Base-by-base conservation (phyloP, 495 filamentous ascomycete species). In the Amphirosellinia nigrospora region DNA sequence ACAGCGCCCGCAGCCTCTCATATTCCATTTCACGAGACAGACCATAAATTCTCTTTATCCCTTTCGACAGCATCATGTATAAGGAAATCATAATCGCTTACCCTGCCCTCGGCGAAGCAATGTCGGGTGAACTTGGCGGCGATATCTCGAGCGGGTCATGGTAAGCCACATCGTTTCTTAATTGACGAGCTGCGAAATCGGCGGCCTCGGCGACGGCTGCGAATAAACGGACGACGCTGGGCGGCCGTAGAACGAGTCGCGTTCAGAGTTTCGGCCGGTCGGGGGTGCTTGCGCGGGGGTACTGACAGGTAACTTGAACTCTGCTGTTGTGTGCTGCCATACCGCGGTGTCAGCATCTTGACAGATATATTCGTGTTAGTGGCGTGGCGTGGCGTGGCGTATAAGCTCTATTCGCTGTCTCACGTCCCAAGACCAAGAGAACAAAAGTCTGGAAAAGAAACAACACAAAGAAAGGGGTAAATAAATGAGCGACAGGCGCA, bases 111-210 rank as follows among this genome's bases (percentile, higher is more conserved):
- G 71, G 71, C 26, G 73, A 74, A 21, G 71, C 72, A 23, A 75
- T 74, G 74, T 84, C 83, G 43, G 83, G 82, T 50, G 83, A 85
- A 78, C 83, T 85, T 11, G 83, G 83, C 58, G 83, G 83, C 41
- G 82, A 84, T 76, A 85, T 80, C 26, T 81, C 81, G 70, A 70
- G 77, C 61, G 72, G 73, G 39, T 77, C 77, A 70, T 77, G 74
- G 52, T 77, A 75, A 60, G 78, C 75, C 58, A 80, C 77, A 75
- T 81, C 73, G 59, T 77, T 77, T 75, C 71, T 66, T 19, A 75
- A 46, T 21, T 77, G 74, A 16, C 70, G 71, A 23, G 77, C 76
- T 23, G 81, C 69, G 55, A 76, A 79, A 61, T 62, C 55, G 59
- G 69, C 62, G 19, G 75, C 68, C 32, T 64, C 53, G 66, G 68